A percentile compares a stretch with the other conserved stretches of the same genome.
These are phyloP conservation scores for Pulchroboletus neoregius DNA, from an alignment of 1,284 basidiomycete genomes.

Conservation along the genomic window DNA sequence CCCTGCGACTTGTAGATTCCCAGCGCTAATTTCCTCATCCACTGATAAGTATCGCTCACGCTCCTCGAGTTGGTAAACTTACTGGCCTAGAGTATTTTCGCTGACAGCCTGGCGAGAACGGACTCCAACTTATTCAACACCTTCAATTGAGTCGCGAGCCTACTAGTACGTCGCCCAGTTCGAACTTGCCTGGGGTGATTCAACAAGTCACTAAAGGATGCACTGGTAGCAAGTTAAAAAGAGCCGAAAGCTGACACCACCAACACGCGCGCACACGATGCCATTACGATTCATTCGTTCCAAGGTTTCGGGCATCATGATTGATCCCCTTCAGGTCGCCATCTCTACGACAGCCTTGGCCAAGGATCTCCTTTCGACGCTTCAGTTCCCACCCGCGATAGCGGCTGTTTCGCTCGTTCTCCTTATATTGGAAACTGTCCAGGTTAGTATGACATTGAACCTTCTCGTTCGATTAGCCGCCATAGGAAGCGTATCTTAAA, in stretches of 20 bases:
- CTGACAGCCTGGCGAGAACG: too few species aligned
- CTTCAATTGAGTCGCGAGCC: too few species aligned
- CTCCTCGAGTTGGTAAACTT: too few species aligned
- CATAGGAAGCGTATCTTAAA: background rate
- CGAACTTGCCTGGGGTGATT: too few species aligned
- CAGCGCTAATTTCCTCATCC: background rate
- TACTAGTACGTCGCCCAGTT: too few species aligned
- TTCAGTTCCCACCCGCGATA: constrained; percentile 43
- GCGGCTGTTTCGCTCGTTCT: constrained; percentile 42
- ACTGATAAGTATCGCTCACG: too few species aligned
- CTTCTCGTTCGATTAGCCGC: background rate
- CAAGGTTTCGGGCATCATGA: constrained; percentile 14
- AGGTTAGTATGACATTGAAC: constrained; percentile 33
- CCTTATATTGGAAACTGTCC: constrained; percentile 44
- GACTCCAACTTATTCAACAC: too few species aligned
- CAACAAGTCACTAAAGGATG: background rate
- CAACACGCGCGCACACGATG: constrained; percentile 14
- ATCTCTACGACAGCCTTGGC: constrained; percentile 22
- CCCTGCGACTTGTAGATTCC: background rate
- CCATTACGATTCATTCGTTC: constrained; percentile 30
- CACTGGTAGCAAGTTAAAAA: background rate
- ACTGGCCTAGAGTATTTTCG: too few species aligned
- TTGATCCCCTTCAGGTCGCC: constrained; percentile 26
- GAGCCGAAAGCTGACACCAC: background rate
- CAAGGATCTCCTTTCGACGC: constrained; percentile 23